Base-by-base conservation (phyloP, 352 stramenopile genomes). In the Pseudoperonospora humuli region DNA sequence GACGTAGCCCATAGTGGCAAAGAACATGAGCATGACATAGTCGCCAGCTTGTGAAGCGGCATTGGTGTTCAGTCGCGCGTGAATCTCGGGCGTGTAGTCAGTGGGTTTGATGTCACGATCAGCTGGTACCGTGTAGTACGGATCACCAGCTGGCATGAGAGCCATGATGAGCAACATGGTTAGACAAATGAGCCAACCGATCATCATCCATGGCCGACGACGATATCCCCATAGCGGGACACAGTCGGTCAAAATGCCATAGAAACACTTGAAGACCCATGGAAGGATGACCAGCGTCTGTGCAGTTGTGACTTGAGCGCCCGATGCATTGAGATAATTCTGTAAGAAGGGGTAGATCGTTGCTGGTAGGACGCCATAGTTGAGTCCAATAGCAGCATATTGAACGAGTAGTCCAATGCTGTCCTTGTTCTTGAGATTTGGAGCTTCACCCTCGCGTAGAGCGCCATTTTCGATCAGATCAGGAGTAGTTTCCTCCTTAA, bases 21-120 rank as follows among this genome's bases (percentile, higher is more conserved):
- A 46, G 49, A 74, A 71, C 63, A 77, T 78, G 41, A 82, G 54
- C 27, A 82, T 53, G 19, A 78, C 53, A 25, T 73, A 78, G 45
- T 73, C 75, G 40, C 41, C 41, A 33, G 54, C 70, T 25, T 62
- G 42, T 18, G 50, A 45, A 18, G 61, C 50, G 6, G 66, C 67
- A 18, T 58, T 24, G 9, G 57, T 34, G 52, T 82, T 77, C 44
- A 80, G 56, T 2, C 50, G 44, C 2, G 47, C 50, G 15, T 37
- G 27, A 7, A 65, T 51, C 28, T 67, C 57, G 9, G 57, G 48
- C 0, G 46, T 58, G 34, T 70, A 62, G 40, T 71, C 52, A 2
- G 23, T 24, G 1, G 46, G 54, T 0, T 46, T 43, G 27, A 66
- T 41, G 14, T 73, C 32, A n/a, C 40, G 17, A 35, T 73, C 50